These are phyloP conservation scores for Penicillium sp. DNA, from an alignment of 2,329 filamentous ascomycete species.

Conservation along the genomic window DNA sequence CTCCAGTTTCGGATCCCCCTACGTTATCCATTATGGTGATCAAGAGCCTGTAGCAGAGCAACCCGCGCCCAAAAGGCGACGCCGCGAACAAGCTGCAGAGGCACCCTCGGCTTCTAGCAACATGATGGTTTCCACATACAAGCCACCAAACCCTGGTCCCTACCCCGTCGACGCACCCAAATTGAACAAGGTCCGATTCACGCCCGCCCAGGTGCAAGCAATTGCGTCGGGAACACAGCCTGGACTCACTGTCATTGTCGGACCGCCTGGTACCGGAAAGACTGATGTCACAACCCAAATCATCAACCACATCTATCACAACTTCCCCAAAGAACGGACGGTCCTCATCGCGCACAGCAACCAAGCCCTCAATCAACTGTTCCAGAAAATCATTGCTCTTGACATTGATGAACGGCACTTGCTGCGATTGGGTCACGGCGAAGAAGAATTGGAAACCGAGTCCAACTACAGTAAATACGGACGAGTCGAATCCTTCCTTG, in stretches of 20 bases:
- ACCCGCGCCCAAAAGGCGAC: conserved; percentile 76
- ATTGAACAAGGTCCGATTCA: conserved; percentile 80
- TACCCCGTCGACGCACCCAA: conserved; percentile 82
- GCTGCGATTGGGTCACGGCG: conserved; percentile 85
- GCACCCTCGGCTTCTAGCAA: conserved; percentile 61
- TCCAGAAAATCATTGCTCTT: conserved; percentile 93
- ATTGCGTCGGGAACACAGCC: conserved; percentile 92
- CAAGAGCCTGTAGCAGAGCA: conserved; percentile 50
- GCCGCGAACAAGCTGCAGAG: conserved; percentile 69
- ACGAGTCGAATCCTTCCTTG: conserved; percentile 89
- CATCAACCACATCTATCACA: conserved; percentile 98
- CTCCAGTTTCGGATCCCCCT: conserved; percentile 79
- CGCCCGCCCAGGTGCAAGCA: conserved; percentile 83
- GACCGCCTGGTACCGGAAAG: conserved; percentile 94
- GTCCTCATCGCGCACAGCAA: conserved; percentile 95
- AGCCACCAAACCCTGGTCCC: conserved; percentile 80
- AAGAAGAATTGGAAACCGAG: conserved; percentile 86
- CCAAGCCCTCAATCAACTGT: conserved; percentile 93
- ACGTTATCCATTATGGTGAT: conserved; percentile 68
- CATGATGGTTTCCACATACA: conserved; percentile 83
- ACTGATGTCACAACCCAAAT: conserved; percentile 99
- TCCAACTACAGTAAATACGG: conserved; percentile 90
- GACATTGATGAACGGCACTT: conserved; percentile 96
- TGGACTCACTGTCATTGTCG: conserved; percentile 87
- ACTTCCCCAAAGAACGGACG: conserved; percentile 89